These are phyloP conservation scores for Hyaloscypha finlandica DNA, from an alignment of 495 filamentous ascomycete species.

Conservation along the genomic window DNA sequence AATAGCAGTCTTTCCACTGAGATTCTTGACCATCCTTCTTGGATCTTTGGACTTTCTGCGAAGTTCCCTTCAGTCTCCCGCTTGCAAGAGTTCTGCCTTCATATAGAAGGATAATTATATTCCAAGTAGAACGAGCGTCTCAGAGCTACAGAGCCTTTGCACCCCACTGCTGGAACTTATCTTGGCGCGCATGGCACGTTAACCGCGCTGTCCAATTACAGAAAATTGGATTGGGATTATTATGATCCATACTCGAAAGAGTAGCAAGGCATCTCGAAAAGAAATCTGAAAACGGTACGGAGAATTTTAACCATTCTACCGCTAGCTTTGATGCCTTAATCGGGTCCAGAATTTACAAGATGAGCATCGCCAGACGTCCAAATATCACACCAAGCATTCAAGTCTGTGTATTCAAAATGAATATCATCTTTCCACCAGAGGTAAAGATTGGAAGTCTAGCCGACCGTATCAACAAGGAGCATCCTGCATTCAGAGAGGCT, in stretches of 20 bases:
- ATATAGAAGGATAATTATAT: too few species aligned
- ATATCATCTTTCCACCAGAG: neutral
- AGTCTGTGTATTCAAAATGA: neutral
- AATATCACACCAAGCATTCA: neutral
- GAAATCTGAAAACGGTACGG: too few species aligned
- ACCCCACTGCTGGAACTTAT: neutral
- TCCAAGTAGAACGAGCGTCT: too few species aligned
- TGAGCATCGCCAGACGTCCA: neutral
- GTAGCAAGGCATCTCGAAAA: too few species aligned
- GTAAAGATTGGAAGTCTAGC: neutral
- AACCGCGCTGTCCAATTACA: neutral
- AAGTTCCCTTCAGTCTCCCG: neutral
- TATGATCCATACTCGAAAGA: neutral
- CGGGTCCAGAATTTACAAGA: neutral
- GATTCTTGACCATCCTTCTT: neutral
- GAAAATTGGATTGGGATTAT: neutral
- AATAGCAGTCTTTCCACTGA: conserved; percentile 5
- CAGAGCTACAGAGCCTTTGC: neutral
- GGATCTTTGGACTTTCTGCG: neutral
- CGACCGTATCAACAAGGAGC: neutral
- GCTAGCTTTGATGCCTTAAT: neutral
- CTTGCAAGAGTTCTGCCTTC: neutral
- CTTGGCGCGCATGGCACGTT: neutral
- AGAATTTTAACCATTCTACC: too few species aligned
- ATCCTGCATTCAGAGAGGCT: neutral